A percentile compares a stretch with the other conserved stretches of the same genome.
phyloP scores from a whole-genome alignment of 1,284 basidiomycete species.

The Boletus semigastroideus region DNA sequence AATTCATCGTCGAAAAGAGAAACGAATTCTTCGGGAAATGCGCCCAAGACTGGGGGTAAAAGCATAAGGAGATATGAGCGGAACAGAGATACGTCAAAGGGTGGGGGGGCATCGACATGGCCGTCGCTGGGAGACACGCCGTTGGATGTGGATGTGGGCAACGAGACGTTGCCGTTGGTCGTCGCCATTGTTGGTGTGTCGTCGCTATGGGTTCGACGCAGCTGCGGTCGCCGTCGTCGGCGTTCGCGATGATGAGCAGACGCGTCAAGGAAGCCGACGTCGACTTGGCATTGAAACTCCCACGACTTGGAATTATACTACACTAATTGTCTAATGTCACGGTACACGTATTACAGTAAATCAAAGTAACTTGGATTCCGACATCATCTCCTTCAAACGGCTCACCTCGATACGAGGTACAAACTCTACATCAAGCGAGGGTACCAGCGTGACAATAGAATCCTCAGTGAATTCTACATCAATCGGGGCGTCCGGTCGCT shows the following conservation, averaged over 20 bases:
- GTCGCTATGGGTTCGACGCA: background rate
- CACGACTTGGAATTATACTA: slow-evolving; percentile 8
- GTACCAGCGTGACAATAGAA: slow-evolving; percentile 5
- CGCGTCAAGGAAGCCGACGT: slow-evolving; percentile 14
- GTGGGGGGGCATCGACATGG: slow-evolving; percentile 28
- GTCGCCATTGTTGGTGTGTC: slow-evolving; percentile 17
- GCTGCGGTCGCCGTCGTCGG: slow-evolving; percentile 19
- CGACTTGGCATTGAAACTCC: slow-evolving; percentile 14
- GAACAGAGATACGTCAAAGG: slow-evolving; percentile 64
- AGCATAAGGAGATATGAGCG: slow-evolving; percentile 67
- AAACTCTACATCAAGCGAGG: slow-evolving; percentile 18
- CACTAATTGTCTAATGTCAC: too few species aligned
- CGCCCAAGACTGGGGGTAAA: slow-evolving; percentile 74
- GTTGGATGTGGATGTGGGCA: slow-evolving; percentile 30
- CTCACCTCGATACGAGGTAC: slow-evolving; percentile 12
- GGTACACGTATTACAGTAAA: too few species aligned
- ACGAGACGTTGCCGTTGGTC: slow-evolving; percentile 25
- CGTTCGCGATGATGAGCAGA: slow-evolving; percentile 28
- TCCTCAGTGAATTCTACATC: slow-evolving; percentile 8
- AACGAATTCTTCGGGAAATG: slow-evolving; percentile 60
- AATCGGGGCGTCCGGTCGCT: slow-evolving; percentile 16
- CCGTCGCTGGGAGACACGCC: slow-evolving; percentile 24
- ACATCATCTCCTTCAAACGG: slow-evolving; percentile 8
- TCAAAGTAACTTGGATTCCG: background rate
- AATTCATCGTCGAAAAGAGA: slow-evolving; percentile 73